Evolutionary conservation across 1,139 yeast genomes (phyloP).

Genomic region (Candida albicans): DNA sequence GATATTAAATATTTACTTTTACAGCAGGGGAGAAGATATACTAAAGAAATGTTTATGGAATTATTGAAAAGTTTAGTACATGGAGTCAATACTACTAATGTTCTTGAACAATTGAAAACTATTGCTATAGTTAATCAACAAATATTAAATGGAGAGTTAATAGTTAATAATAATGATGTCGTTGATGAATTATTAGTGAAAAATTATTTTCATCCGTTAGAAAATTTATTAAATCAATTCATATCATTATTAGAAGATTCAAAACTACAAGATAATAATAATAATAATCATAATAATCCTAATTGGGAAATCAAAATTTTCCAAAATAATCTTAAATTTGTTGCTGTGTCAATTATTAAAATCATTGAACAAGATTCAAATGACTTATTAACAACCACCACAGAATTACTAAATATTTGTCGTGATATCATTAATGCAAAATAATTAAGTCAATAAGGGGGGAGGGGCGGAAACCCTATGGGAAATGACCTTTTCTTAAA

Average conservation of each 20-base stretch:
- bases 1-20: slow-evolving; percentile 10
- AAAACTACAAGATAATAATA: slow-evolving; percentile 8
- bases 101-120: slow-evolving; percentile 31
- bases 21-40: slow-evolving; percentile 1
- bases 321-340: slow-evolving; percentile 35
- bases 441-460: background rate
- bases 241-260: slow-evolving; percentile 5
- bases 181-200: slow-evolving; percentile 14
- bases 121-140: slow-evolving; percentile 24
- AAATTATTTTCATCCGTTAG: slow-evolving; percentile 19
- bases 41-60: background rate
- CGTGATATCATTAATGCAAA: background rate
- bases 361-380: slow-evolving; percentile 1
- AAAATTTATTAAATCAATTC: slow-evolving; percentile 17
- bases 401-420: slow-evolving; percentile 4
- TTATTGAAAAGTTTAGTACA: slow-evolving; percentile 1
- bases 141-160: slow-evolving; percentile 8
- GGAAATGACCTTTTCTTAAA: slow-evolving; percentile 29
- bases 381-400: background rate
- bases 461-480: background rate
- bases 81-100: slow-evolving; percentile 4
- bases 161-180: too few relatives aligned
- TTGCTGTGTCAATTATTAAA: slow-evolving; percentile 28
- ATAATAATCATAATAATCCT: background rate
- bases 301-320: slow-evolving; percentile 20